phyloP scores from a whole-genome alignment of 2,329 filamentous ascomycete genomes.

The Drechmeria coniospora region DNA sequence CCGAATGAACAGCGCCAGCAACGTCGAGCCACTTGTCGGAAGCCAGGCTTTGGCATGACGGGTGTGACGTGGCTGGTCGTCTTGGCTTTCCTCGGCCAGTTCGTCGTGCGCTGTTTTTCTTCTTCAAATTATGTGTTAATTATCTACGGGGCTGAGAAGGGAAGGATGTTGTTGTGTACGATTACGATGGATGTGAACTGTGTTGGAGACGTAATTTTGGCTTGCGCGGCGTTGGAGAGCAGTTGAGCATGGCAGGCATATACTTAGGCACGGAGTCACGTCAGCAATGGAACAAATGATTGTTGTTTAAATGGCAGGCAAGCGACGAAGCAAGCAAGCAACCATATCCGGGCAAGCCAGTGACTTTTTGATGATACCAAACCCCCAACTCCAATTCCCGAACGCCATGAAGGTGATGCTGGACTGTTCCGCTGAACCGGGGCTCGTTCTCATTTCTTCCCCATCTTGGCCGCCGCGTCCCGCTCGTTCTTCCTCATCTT shows the following conservation, averaged over 20 bases:
- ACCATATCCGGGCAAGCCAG: too few species aligned
- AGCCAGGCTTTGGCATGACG: too few species aligned
- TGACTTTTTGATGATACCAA: slow-evolving; percentile 10
- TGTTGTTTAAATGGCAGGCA: too few species aligned
- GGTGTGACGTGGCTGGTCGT: too few species aligned
- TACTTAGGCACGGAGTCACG: slow-evolving; percentile 5
- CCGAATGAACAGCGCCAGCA: too few species aligned
- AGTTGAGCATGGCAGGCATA: slow-evolving; percentile 4
- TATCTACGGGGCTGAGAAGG: too few species aligned
- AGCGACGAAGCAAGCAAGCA: too few species aligned
- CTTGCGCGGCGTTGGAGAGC: slow-evolving; percentile 7
- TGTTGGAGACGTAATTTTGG: slow-evolving; percentile 8
- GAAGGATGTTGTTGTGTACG: too few species aligned
- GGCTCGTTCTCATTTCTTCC: too few species aligned
- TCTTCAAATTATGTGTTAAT: neutral
- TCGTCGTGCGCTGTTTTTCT: too few species aligned
- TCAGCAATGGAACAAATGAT: neutral
- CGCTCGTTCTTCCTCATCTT: slow-evolving; percentile 52
- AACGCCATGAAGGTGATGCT: slow-evolving; percentile 10
- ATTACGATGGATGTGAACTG: slow-evolving; percentile 7
- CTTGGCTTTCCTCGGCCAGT: too few species aligned
- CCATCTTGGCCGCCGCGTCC: slow-evolving; percentile 17
- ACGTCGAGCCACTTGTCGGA: too few species aligned
- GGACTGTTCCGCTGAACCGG: slow-evolving; percentile 3
- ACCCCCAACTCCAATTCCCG: slow-evolving; percentile 13